Percentiles rank a stretch among this genome's conserved stretches.
Conservation (phyloP, 305 asterid species). For the Fraxinus albicans region DNA sequence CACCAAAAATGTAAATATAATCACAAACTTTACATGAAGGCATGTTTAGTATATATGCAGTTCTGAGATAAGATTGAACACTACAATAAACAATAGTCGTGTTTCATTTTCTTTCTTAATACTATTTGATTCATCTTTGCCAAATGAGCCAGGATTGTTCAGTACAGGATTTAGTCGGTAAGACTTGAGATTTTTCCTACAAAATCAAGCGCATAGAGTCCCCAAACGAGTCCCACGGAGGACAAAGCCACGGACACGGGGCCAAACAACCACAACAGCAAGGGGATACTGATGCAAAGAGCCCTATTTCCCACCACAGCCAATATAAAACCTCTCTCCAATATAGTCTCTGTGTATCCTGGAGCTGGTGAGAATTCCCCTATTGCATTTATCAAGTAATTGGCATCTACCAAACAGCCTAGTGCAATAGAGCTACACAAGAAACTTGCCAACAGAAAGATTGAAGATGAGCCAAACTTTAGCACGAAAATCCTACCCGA, state of each 20-base stretch:
- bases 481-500: constrained; percentile 50
- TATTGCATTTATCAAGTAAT: constrained; percentile 65
- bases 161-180: background rate
- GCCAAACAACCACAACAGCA: constrained; percentile 70
- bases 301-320: constrained; percentile 68
- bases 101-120: background rate
- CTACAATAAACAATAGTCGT: background rate
- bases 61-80: background rate
- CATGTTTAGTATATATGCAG: background rate
- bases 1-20: background rate
- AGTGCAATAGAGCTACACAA: constrained; percentile 66
- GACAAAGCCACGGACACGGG: constrained; percentile 59
- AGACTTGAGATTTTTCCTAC: constrained; percentile 10
- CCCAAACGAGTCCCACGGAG: constrained; percentile 62
- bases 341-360: constrained; percentile 44
- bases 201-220: constrained; percentile 58
- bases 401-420: constrained; percentile 55
- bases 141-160: background rate
- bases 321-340: constrained; percentile 66
- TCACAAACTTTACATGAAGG: background rate
- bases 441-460: constrained; percentile 62
- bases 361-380: constrained; percentile 43
- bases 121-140: background rate
- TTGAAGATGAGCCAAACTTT: constrained; percentile 56
- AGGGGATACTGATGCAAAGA: constrained; percentile 56